phyloP scores from a whole-genome alignment of 1,139 yeast species.

The Candida glucosophila region DNA sequence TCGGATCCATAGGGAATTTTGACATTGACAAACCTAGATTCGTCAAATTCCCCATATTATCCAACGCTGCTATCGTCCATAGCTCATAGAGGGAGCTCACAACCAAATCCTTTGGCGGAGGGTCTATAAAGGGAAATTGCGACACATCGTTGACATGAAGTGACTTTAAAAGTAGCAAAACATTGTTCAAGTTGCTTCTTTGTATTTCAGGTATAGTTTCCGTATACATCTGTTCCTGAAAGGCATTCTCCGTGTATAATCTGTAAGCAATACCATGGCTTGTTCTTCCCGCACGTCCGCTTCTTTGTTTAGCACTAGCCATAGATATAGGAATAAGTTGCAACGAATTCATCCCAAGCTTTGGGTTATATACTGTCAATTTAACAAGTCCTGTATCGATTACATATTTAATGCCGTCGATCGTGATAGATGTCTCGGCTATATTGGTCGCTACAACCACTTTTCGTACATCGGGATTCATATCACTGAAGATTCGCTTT shows the following conservation, averaged over 20 bases:
- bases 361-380: conserved; percentile 76
- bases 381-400: conserved; percentile 84
- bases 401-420: conserved; percentile 81
- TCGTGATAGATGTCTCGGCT: conserved; percentile 93
- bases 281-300: conserved; percentile 97
- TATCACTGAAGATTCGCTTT: conserved; percentile 60
- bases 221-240: conserved; percentile 57
- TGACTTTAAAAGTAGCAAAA: conserved; percentile 66
- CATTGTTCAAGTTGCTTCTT: conserved; percentile 75
- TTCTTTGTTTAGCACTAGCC: conserved; percentile 87
- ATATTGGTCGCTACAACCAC: conserved; percentile 91
- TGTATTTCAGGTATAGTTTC: conserved; percentile 94
- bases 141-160: conserved; percentile 54
- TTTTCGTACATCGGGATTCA: conserved; percentile 52
- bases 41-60: conserved; percentile 66
- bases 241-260: conserved; percentile 68
- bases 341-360: conserved; percentile 78
- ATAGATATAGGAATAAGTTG: conserved; percentile 79
- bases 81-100: conserved; percentile 72
- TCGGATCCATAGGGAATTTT: conserved; percentile 79
- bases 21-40: conserved; percentile 62
- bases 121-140: conserved; percentile 74
- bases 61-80: conserved; percentile 82
- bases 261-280: conserved; percentile 82
- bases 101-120: conserved; percentile 74